These are phyloP conservation scores for Fusarium tanahbumbuense DNA, from an alignment of 2,329 filamentous ascomycete genomes.

Conservation along the genomic window DNA sequence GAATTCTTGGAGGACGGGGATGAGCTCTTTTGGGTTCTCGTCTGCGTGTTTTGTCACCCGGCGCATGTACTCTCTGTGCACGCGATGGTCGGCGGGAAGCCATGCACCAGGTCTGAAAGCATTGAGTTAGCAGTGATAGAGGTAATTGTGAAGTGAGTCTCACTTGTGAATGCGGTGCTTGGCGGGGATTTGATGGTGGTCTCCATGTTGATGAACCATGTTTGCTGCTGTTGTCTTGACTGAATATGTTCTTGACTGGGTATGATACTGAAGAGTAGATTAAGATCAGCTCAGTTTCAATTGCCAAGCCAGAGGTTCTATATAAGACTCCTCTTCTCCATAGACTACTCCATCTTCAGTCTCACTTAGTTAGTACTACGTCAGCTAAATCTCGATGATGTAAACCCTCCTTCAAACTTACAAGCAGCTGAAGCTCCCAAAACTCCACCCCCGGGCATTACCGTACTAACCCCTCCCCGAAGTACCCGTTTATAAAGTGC, in stretches of 20 bases:
- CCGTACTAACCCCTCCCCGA: constrained; percentile 16
- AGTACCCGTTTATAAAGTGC: constrained; percentile 23
- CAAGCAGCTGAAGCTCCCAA: not conserved
- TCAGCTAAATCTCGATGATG: constrained; percentile 43
- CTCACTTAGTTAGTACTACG: constrained; percentile 13
- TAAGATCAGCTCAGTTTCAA: not conserved
- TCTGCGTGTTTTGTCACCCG: constrained; percentile 67
- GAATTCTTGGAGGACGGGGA: constrained; percentile 73
- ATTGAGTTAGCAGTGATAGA: too few species aligned
- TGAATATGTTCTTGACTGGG: not conserved
- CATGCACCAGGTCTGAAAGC: constrained; percentile 63
- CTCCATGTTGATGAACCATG: constrained; percentile 64
- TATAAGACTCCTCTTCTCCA: constrained; percentile 1
- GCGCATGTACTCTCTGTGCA: constrained; percentile 72
- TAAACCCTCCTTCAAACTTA: constrained; percentile 6
- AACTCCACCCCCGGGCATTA: constrained; percentile 16
- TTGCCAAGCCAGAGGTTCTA: constrained; percentile 1
- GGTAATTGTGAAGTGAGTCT: too few species aligned
- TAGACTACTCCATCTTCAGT: not conserved
- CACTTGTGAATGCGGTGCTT: constrained; percentile 61
- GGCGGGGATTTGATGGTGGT: constrained; percentile 63
- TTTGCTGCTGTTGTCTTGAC: constrained; percentile 29
- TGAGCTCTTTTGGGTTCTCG: constrained; percentile 61
- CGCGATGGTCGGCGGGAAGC: constrained; percentile 72
- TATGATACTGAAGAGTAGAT: not conserved